A percentile compares a stretch with the other conserved stretches of the same genome.
phyloP scores from a whole-genome alignment of 306 rosid species.

The Arachis stenosperma region DNA sequence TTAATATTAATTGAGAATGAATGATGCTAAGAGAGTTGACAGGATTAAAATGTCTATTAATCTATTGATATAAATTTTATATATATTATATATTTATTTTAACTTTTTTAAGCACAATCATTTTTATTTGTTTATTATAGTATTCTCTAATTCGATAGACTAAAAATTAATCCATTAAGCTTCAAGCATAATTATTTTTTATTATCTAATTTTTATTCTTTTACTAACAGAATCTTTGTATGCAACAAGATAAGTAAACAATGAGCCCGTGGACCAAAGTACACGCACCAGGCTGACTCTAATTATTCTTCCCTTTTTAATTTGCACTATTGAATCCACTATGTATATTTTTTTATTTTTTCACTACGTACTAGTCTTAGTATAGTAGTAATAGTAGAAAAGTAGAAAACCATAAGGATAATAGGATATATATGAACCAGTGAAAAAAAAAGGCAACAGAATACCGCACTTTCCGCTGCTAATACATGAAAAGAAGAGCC shows the following conservation, averaged over 20 bases:
- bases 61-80: too few species aligned
- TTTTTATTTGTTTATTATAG: too few species aligned
- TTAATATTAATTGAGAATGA: neutral
- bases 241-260: neutral
- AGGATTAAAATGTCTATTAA: neutral
- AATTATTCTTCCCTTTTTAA: neutral
- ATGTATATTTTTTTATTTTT: neutral
- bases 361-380: neutral
- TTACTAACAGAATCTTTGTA: neutral
- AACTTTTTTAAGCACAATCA: too few species aligned
- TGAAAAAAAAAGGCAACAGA: conserved; percentile 13
- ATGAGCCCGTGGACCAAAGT: neutral
- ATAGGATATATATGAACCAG: neutral
- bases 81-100: too few species aligned
- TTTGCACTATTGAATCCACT: neutral
- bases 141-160: too few species aligned
- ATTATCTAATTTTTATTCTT: too few species aligned
- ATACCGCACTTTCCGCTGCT: conserved; percentile 44
- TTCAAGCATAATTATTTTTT: too few species aligned
- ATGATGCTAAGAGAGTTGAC: conserved; percentile 4
- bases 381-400: too few species aligned
- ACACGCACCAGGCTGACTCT: neutral
- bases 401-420: neutral
- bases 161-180: too few species aligned
- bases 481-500: conserved; percentile 44